Evolutionary conservation across 768 basidiomycete genomes (phyloP).

Genomic region (Suillus plorans): DNA sequence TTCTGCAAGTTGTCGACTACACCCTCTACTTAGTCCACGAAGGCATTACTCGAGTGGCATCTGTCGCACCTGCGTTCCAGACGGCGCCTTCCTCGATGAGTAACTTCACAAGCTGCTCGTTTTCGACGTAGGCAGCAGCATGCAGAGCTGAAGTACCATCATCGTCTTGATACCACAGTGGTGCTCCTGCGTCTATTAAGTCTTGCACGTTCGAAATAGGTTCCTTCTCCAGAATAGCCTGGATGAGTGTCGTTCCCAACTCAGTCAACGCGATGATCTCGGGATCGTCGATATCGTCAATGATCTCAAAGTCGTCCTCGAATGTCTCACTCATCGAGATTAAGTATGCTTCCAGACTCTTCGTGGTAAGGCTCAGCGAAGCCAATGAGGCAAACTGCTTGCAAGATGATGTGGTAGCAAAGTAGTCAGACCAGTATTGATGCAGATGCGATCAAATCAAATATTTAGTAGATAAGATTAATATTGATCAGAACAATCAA

Average conservation of each 20-base stretch:
- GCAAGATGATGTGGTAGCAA: background rate
- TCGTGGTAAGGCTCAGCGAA: background rate
- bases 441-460: background rate
- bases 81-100: conserved; percentile 82
- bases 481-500: background rate
- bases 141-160: conserved; percentile 85
- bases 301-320: conserved; percentile 13
- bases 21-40: background rate
- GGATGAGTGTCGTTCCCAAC: conserved; percentile 60
- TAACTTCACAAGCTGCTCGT: conserved; percentile 57
- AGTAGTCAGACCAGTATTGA: background rate
- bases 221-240: conserved; percentile 52
- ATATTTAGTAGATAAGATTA: no score
- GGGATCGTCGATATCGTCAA: conserved; percentile 30
- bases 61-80: conserved; percentile 79
- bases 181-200: conserved; percentile 66
- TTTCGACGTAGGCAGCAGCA: conserved; percentile 77
- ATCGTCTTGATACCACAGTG: conserved; percentile 88
- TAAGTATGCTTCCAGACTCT: background rate
- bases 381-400: background rate
- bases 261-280: conserved; percentile 46
- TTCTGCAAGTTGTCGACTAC: conserved; percentile 74
- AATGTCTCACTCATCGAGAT: conserved; percentile 2
- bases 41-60: background rate
- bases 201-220: conserved; percentile 44